Base-by-base conservation (phyloP, 129 eudicot species). In the Chrysanthemum lavandulifolium region DNA sequence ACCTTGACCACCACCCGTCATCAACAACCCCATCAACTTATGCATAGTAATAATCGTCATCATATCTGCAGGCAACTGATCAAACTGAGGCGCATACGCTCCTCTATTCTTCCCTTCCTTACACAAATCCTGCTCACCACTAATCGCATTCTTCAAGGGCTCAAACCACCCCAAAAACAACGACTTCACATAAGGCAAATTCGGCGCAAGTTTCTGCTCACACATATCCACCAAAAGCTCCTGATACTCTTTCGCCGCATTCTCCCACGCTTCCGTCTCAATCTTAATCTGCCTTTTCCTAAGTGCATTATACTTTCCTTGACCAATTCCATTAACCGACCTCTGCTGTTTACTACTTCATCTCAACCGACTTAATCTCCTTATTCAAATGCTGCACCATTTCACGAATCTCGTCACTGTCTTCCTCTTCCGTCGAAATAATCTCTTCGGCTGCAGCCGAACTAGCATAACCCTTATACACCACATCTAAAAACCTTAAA, bases 111-210 rank as follows among this genome's bases (percentile, higher is more conserved):
- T 86, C 84, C 91, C 96, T 68, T 84, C 81, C 64, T 66, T 78
- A n/a, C 89, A 84, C 71, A 82, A 78, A 45, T 88, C 93, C 72
- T 94, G 98, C 73, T 94, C 98, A 12, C 86, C 80, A 14, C 78
- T 76, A 79, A 94, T 94, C 2, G 81, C 97, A 80, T 94, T 84
- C 73, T 80, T 84, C 72, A 93, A 78, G 3, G 98, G 98, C 76
- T 93, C 97, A 84, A 93, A 93, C 98, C 98, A 93, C 70, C 98
- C 97, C 13, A 94, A 74, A 79, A 94, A 94, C 96, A 94, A 79
- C 0, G 98, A 87, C 80, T 94, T 94, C 67, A 94, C 84, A 76
- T 90, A 94, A 12, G 98, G 98, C 81, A 94, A 84, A 81, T 88
- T 94, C n/a, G 98, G 98, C 0, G 98, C 98, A 60, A 94, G 86